These are phyloP conservation scores for Gypsophila paniculata DNA, from an alignment of 179 eudicot genomes.

Conservation along the genomic window DNA sequence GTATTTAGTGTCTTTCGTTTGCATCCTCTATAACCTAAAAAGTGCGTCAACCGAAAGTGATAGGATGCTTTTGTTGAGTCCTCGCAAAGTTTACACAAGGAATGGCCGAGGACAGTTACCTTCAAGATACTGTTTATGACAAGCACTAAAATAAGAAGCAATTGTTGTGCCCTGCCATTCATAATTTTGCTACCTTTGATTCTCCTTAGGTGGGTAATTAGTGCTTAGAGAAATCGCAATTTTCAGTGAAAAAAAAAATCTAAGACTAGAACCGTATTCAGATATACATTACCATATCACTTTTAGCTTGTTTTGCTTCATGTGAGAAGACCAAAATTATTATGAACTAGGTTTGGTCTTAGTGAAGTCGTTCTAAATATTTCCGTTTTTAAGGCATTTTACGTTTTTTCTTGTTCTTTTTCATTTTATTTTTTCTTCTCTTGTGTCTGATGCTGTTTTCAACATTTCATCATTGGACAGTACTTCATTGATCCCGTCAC, in stretches of 20 bases:
- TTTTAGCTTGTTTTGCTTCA: not conserved
- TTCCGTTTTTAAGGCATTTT: not conserved
- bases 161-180: not conserved
- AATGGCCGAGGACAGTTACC: not conserved
- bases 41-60: not conserved
- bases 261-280: not conserved
- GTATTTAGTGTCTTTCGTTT: too few species aligned
- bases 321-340: too few species aligned
- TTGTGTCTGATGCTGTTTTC: not conserved
- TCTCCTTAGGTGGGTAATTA: not conserved
- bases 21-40: not conserved
- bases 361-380: too few species aligned
- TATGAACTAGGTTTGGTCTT: too few species aligned
- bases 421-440: not conserved
- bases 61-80: not conserved
- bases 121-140: not conserved
- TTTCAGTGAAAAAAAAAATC: not conserved
- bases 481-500: conserved; percentile 36
- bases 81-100: not conserved
- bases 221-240: not conserved
- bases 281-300: not conserved
- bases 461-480: conserved; percentile 27
- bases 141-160: not conserved
- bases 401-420: not conserved
- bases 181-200: not conserved